These are phyloP conservation scores for Sporisorium exsertum DNA, from an alignment of 1,284 basidiomycete genomes.

Conservation along the genomic window DNA sequence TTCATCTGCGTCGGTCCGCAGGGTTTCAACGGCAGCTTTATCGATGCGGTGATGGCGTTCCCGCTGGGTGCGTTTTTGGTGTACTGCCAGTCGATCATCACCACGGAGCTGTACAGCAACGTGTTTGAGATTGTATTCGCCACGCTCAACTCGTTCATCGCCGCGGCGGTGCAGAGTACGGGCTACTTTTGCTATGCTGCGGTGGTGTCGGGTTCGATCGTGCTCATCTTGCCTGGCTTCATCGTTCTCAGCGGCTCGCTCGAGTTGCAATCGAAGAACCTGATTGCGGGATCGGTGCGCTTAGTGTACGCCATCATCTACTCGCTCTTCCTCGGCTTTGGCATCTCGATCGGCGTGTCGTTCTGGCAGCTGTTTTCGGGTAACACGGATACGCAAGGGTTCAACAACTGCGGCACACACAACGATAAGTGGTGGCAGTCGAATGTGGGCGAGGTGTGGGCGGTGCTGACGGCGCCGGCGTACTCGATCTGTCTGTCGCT, in stretches of 20 bases:
- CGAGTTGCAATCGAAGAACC: constrained; percentile 74
- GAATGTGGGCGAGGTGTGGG: constrained; percentile 51
- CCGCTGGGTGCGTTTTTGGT: constrained; percentile 82
- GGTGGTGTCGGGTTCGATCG: constrained; percentile 83
- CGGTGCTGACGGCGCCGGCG: constrained; percentile 82
- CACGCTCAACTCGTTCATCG: constrained; percentile 81
- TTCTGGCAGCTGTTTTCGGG: constrained; percentile 61
- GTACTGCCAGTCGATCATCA: constrained; percentile 66
- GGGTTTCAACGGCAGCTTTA: constrained; percentile 78
- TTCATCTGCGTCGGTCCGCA: constrained; percentile 74
- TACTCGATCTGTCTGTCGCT: constrained; percentile 81
- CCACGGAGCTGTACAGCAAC: constrained; percentile 81
- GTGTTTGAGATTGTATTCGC: constrained; percentile 89
- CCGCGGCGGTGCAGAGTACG: constrained; percentile 69
- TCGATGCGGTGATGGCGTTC: constrained; percentile 81
- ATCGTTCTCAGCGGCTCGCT: constrained; percentile 76
- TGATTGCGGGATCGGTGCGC: constrained; percentile 75
- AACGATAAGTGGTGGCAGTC: constrained; percentile 72
- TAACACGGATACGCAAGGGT: constrained; percentile 11
- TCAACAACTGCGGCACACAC: constrained; percentile 30
- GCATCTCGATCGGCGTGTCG: constrained; percentile 60
- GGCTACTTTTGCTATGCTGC: constrained; percentile 84
- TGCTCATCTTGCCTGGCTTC: constrained; percentile 82
- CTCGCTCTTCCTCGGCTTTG: constrained; percentile 70
- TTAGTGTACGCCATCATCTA: constrained; percentile 85